phyloP scores from a whole-genome alignment of 768 basidiomycete genomes.

The Boletus fagicola region DNA sequence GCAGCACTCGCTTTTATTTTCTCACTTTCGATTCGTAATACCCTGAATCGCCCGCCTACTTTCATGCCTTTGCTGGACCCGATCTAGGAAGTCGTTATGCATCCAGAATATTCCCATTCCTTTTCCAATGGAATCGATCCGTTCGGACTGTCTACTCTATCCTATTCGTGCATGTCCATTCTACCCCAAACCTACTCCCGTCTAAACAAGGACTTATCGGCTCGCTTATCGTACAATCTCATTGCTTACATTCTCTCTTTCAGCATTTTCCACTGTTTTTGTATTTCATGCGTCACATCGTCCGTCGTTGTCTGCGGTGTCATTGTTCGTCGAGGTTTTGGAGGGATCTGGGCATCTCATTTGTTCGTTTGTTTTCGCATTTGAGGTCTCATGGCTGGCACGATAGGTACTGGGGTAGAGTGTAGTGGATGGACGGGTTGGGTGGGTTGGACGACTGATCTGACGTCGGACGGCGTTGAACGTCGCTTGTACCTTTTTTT shows the following conservation, averaged over 20 bases:
- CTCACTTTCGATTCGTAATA: slow-evolving; percentile 3
- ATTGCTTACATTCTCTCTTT: slow-evolving; percentile 27
- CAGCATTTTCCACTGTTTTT: slow-evolving; percentile 15
- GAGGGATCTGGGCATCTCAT: slow-evolving; percentile 3
- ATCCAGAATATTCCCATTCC: slow-evolving; percentile 26
- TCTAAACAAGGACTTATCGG: slow-evolving; percentile 24
- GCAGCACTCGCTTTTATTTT: slow-evolving; percentile 4
- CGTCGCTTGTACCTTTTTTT: slow-evolving; percentile 21
- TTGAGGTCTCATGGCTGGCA: neutral
- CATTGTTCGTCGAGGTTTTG: slow-evolving; percentile 1
- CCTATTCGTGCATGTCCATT: slow-evolving; percentile 23
- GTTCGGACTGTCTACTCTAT: slow-evolving; percentile 24
- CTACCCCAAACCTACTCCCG: slow-evolving; percentile 23
- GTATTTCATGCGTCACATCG: slow-evolving; percentile 13
- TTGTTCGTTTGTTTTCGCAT: slow-evolving; percentile 4
- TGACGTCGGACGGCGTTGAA: slow-evolving; percentile 13
- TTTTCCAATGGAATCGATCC: slow-evolving; percentile 17
- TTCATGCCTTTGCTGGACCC: slow-evolving; percentile 7
- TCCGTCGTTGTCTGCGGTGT: slow-evolving; percentile 6
- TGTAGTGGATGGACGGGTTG: neutral
- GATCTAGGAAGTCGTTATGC: slow-evolving; percentile 28
- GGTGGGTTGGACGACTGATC: neutral
- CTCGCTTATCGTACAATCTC: slow-evolving; percentile 32
- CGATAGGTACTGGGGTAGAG: neutral
- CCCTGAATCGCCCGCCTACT: slow-evolving; percentile 6